Conservation (phyloP, 2,329 filamentous ascomycete genomes). For the Cylindrodendrum hubeiense region DNA sequence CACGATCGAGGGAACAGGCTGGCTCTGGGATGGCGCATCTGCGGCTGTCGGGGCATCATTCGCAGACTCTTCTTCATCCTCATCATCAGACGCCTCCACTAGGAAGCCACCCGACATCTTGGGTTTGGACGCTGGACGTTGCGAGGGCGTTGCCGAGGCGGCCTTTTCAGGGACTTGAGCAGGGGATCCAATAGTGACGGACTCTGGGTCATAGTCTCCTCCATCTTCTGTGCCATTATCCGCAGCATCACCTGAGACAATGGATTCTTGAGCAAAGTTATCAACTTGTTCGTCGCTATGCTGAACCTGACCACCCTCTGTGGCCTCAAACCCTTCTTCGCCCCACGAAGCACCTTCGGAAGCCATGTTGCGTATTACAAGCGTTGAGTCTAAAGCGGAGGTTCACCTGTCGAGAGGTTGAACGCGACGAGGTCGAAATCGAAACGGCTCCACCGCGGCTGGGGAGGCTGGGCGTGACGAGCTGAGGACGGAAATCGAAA, state of each 20-base stretch:
- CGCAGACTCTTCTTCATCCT: conserved; percentile 56
- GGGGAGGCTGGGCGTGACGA: conserved; percentile 16
- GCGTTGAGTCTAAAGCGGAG: background rate
- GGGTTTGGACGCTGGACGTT: conserved; percentile 60
- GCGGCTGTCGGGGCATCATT: conserved; percentile 32
- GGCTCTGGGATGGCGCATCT: conserved; percentile 26
- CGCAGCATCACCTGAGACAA: conserved; percentile 63
- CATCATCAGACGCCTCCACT: conserved; percentile 71
- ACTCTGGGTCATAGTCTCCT: conserved; percentile 70
- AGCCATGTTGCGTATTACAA: conserved; percentile 47
- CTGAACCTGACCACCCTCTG: conserved; percentile 68
- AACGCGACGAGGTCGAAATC: conserved; percentile 14
- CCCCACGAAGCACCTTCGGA: conserved; percentile 62
- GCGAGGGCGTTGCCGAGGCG: conserved; percentile 44
- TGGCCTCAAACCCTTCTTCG: conserved; percentile 65
- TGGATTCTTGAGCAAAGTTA: conserved; percentile 60
- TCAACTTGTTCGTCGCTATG: conserved; percentile 68
- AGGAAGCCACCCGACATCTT: conserved; percentile 72
- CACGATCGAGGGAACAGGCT: conserved; percentile 31
- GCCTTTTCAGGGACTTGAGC: conserved; percentile 51
- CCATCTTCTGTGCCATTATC: conserved; percentile 64
- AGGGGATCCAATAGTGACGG: conserved; percentile 59
- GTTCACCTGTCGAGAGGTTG: conserved; percentile 11
- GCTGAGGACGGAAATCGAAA: background rate
- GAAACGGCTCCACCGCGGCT: conserved; percentile 14